These are phyloP conservation scores for Jackrogersella minutella DNA, from an alignment of 495 filamentous ascomycete species.

Conservation along the genomic window DNA sequence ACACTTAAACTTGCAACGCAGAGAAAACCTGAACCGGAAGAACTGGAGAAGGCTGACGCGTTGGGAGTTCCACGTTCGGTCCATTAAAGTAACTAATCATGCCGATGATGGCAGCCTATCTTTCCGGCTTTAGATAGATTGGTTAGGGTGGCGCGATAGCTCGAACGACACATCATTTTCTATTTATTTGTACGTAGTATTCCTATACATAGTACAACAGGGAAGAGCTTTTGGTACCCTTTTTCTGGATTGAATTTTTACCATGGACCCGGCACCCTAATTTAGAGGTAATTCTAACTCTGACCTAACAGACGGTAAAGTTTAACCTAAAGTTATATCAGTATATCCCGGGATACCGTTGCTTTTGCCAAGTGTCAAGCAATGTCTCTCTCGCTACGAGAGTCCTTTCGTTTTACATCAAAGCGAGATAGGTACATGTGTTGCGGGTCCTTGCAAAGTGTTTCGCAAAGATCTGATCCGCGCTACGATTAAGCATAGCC, in stretches of 20 bases:
- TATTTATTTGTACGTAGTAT: not conserved
- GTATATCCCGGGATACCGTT: too few relatives aligned
- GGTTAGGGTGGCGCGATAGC: constrained; percentile 7
- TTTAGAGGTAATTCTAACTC: not conserved
- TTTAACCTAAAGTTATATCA: not conserved
- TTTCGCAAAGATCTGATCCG: constrained; percentile 32
- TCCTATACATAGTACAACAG: not conserved
- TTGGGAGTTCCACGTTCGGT: constrained; percentile 36
- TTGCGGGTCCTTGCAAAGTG: constrained; percentile 6
- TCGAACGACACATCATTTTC: not conserved
- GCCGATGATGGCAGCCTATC: constrained; percentile 23
- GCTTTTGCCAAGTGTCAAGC: too few relatives aligned
- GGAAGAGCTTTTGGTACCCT: not conserved
- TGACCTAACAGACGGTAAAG: not conserved
- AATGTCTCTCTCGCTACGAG: too few relatives aligned
- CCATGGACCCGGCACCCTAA: not conserved
- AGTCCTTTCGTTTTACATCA: too few relatives aligned
- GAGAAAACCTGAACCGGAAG: constrained; percentile 1
- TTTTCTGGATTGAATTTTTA: too few relatives aligned
- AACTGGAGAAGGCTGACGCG: constrained; percentile 34
- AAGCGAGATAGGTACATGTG: not conserved
- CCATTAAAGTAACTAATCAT: constrained; percentile 15
- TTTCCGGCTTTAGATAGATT: not conserved
- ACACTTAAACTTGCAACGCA: constrained; percentile 2
- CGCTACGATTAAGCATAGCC: constrained; percentile 27